These are phyloP conservation scores for Aspergillus quadricinctus DNA, from an alignment of 2,329 filamentous ascomycete genomes.

Conservation along the genomic window DNA sequence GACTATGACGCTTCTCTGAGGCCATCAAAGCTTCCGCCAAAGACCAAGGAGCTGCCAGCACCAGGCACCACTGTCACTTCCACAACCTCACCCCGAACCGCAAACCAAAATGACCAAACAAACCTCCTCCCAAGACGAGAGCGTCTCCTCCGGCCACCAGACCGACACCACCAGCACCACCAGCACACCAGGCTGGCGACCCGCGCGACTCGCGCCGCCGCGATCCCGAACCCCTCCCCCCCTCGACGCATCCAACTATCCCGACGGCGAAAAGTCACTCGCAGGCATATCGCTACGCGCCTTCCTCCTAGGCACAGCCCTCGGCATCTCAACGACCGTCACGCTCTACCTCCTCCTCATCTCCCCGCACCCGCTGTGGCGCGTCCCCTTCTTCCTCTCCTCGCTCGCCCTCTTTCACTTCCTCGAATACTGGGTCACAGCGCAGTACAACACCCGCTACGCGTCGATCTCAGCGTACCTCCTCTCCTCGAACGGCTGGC, in stretches of 20 bases:
- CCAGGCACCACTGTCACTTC: conserved; percentile 11
- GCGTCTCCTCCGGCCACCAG: conserved; percentile 1
- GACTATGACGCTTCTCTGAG: not conserved
- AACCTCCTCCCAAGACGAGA: not conserved
- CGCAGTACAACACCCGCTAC: conserved; percentile 71
- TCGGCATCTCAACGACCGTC: conserved; percentile 32
- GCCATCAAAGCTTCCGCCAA: not conserved
- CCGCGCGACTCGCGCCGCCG: conserved; percentile 7
- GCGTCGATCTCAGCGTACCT: conserved; percentile 75
- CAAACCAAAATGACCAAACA: conserved; percentile 17
- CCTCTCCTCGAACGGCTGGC: conserved; percentile 75
- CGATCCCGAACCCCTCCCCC: conserved; percentile 7
- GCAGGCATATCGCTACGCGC: conserved; percentile 43
- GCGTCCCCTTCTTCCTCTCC: conserved; percentile 50
- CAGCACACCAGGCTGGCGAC: conserved; percentile 14
- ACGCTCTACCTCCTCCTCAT: conserved; percentile 26
- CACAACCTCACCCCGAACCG: conserved; percentile 5
- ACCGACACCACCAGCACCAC: conserved; percentile 3
- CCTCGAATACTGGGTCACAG: conserved; percentile 91
- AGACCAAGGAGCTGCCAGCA: not conserved
- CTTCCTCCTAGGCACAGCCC: conserved; percentile 40
- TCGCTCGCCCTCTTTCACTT: conserved; percentile 83
- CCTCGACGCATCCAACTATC: conserved; percentile 31
- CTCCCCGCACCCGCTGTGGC: conserved; percentile 48
- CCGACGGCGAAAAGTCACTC: conserved; percentile 39